Base-by-base conservation (phyloP, 2,329 filamentous ascomycete species). In the Talaromyces sp. region DNA sequence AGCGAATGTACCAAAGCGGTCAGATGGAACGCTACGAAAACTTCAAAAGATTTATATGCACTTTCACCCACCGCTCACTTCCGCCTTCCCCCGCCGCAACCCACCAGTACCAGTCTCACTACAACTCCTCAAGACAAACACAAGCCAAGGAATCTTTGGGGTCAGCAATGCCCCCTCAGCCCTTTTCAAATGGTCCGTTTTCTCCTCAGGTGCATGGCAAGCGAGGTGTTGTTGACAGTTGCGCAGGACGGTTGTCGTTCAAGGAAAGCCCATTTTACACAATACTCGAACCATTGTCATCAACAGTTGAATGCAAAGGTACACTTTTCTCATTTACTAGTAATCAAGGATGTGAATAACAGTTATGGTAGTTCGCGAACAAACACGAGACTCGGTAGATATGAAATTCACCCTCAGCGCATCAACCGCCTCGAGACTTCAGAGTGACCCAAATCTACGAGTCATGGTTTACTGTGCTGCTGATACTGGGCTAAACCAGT, bases 181-280 rank as follows among this genome's bases (percentile, higher is more conserved):
- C 69, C 22, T 66, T 70, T 44, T 62, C 70, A 33, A 65, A 65
- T 55, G 71, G 75, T 75, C 67, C 61, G 66, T 61, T 66, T 69
- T 42, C 9, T 49, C 28, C 19, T 58, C 8, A 22, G 8, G 25
- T n/a, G 15, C 4, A 17, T 27, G 7, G 8, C 25, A 28, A 51
- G 49, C 6, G 49, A 17, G 15, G 8, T 11, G 71, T 73, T 11
- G 83, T 82, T 69, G 36, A 72, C 73, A 10, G 83, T 82, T 57
- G 53, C 64, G 33, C 65, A 80, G 80, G 74, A 60, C 75, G 73
- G 54, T 73, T 85, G 55, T 77, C 75, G 55, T 90, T 90, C 78
- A 93, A 91, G 70, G 75, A 86, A 4, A 96, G 92, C 69, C 93
- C 95, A 0, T 99, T 97, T 74, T 97, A 93, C 71, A 84, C 85